phyloP scores from a whole-genome alignment of 352 stramenopile genomes.

The Globisporangium solare region DNA sequence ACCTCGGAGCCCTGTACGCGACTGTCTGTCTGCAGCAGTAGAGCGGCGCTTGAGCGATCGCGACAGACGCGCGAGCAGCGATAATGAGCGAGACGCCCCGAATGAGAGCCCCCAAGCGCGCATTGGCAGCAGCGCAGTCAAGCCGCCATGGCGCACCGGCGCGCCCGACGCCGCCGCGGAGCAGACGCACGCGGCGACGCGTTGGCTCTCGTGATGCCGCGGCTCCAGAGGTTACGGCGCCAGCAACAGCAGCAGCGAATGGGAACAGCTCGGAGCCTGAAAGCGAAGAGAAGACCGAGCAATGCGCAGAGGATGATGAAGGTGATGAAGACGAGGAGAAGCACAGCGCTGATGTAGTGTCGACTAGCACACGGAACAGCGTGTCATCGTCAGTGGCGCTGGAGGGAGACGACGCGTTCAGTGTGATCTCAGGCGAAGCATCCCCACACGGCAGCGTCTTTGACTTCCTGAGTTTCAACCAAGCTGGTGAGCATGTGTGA shows the following conservation, averaged over 20 bases:
- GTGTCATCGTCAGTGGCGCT: slow-evolving; percentile 15
- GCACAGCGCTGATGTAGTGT: not conserved
- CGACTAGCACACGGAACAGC: slow-evolving; percentile 17
- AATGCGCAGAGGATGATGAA: not conserved
- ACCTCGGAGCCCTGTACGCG: not conserved
- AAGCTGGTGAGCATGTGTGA: slow-evolving; percentile 17
- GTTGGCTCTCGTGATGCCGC: slow-evolving; percentile 3
- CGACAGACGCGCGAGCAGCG: no score
- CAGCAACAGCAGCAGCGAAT: not conserved
- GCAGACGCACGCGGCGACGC: slow-evolving; percentile 12
- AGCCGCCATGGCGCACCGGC: not conserved
- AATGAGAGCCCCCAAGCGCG: slow-evolving; percentile 11
- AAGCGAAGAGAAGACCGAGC: slow-evolving; percentile 12
- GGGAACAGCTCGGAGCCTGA: slow-evolving; percentile 6
- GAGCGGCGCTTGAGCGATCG: no score
- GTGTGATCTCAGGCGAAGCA: slow-evolving; percentile 45
- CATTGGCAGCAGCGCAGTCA: not conserved
- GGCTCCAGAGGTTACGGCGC: not conserved
- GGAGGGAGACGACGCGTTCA: slow-evolving; percentile 34
- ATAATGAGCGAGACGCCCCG: slow-evolving; percentile 5
- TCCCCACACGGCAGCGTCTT: slow-evolving; percentile 41
- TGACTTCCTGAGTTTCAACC: slow-evolving; percentile 41
- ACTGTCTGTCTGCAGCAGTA: not conserved
- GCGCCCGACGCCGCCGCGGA: not conserved
- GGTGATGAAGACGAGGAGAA: slow-evolving; percentile 1